These are phyloP conservation scores for Venturia aucupariae DNA, from an alignment of 2,329 filamentous ascomycete genomes.

Conservation along the genomic window DNA sequence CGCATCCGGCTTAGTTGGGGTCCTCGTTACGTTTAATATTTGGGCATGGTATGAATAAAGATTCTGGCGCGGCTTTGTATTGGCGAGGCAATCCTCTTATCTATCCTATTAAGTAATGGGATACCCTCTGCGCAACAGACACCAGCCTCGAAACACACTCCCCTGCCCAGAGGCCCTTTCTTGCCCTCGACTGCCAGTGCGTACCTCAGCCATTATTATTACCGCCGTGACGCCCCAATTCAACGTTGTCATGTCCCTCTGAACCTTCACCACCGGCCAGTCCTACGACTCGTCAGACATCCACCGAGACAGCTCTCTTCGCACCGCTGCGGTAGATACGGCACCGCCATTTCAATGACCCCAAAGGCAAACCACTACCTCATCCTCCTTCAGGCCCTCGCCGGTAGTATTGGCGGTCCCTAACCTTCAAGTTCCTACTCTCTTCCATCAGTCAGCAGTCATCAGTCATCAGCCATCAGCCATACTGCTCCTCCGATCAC, in stretches of 20 bases:
- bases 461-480: too few species aligned
- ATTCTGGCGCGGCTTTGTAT: not conserved
- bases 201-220: not conserved
- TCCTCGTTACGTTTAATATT: not conserved
- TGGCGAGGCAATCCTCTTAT: conserved; percentile 2
- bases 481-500: too few species aligned
- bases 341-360: conserved; percentile 28
- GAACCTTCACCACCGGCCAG: not conserved
- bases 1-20: not conserved
- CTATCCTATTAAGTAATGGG: conserved; percentile 2
- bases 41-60: conserved; percentile 1
- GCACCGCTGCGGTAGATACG: not conserved
- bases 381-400: conserved; percentile 27
- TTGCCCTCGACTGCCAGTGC: too few species aligned
- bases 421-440: not conserved
- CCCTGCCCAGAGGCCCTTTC: not conserved
- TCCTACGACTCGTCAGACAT: not conserved
- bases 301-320: not conserved
- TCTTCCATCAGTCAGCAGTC: not conserved
- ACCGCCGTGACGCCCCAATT: not conserved
- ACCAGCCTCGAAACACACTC: not conserved
- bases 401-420: conserved; percentile 12
- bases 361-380: conserved; percentile 33
- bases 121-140: conserved; percentile 3
- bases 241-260: not conserved